Conservation (phyloP, 73 alveolate species). For the Paramecium tetraurelia region DNA sequence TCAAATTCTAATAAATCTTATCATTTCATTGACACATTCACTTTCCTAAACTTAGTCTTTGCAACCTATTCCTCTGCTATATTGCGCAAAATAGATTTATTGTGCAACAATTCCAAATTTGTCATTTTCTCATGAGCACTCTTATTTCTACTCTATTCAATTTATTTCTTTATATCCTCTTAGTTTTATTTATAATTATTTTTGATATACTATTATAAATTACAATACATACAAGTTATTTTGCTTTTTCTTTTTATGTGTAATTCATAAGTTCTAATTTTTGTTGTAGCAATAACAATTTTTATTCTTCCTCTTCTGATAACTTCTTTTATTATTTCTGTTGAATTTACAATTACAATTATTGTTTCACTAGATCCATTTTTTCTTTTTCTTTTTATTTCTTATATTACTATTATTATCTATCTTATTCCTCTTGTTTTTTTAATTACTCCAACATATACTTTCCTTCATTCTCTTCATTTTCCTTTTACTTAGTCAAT, state of each 20-base stretch:
- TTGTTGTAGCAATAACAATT: neutral
- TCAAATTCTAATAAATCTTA: neutral
- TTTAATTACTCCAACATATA: neutral
- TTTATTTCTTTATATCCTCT: neutral
- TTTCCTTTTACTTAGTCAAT: neutral
- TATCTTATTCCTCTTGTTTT: neutral
- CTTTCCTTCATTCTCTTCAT: neutral
- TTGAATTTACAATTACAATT: neutral
- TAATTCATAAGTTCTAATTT: neutral
- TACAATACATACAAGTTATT: neutral
- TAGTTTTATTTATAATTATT: neutral
- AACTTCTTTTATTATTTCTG: neutral
- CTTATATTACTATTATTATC: neutral
- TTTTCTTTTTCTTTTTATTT: neutral
- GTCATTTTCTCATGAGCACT: conserved; percentile 38
- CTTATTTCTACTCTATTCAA: neutral
- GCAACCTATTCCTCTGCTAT: neutral
- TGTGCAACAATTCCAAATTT: neutral
- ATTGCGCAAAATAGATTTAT: neutral
- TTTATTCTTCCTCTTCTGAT: conserved; percentile 17
- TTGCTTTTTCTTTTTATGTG: neutral
- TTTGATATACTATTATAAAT: neutral
- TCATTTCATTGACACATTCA: neutral
- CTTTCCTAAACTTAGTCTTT: neutral
- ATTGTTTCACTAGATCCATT: neutral